Conservation (phyloP, 2,329 filamentous ascomycete genomes). For the Diaporthe ilicicola region DNA sequence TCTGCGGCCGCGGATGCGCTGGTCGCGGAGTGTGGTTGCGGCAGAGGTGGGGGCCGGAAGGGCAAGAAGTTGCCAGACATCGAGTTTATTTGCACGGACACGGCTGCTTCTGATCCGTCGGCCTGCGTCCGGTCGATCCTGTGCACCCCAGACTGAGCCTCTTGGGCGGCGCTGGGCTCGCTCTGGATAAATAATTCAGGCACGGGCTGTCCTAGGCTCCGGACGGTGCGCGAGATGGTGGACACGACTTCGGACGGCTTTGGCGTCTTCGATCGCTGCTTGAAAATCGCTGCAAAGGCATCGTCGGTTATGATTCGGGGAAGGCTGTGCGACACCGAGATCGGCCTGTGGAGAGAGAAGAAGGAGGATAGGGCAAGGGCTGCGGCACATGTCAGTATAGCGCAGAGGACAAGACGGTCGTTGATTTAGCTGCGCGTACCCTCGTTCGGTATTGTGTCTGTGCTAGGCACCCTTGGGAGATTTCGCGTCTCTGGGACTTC, state of each 20-base stretch:
- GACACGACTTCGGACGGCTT: conserved; percentile 71
- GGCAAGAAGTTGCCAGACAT: conserved; percentile 77
- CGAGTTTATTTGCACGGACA: conserved; percentile 73
- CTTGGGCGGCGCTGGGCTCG: conserved; percentile 43
- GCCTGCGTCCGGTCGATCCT: conserved; percentile 63
- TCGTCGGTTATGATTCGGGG: conserved; percentile 76
- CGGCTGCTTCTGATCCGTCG: conserved; percentile 64
- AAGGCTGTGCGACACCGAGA: conserved; percentile 85
- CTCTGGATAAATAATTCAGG: conserved; percentile 57
- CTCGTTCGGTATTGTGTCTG: conserved; percentile 74
- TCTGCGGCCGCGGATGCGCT: conserved; percentile 43
- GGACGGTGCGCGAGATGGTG: conserved; percentile 68
- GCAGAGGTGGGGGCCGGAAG: conserved; percentile 85
- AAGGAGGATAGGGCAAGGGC: conserved; percentile 90
- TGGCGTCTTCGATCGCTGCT: conserved; percentile 58
- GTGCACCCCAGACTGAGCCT: conserved; percentile 56
- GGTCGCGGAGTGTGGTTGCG: conserved; percentile 63
- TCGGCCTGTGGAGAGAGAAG: conserved; percentile 94
- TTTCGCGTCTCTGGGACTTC: conserved; percentile 57
- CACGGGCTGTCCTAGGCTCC: conserved; percentile 67
- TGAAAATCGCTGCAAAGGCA: conserved; percentile 87
- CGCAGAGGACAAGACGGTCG: conserved; percentile 16
- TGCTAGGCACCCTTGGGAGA: conserved; percentile 78
- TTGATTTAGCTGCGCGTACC: conserved; percentile 53
- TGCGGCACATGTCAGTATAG: conserved; percentile 48